Evolutionary conservation across 2,329 filamentous ascomycete species (phyloP).

Genomic region (Alternaria incomplexa): DNA sequence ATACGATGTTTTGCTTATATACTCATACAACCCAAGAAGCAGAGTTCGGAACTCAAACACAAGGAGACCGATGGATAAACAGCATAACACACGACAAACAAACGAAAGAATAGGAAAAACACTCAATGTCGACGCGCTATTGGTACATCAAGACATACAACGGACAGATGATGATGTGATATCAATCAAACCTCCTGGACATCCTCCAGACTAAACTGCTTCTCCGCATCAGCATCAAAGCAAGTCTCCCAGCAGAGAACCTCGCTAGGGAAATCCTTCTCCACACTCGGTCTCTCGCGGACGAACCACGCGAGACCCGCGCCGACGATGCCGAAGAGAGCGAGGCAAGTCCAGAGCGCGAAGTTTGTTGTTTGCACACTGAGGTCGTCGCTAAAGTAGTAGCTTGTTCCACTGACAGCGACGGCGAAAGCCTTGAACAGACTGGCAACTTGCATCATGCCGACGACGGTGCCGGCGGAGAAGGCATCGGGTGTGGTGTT

Average conservation of each 20-base stretch:
- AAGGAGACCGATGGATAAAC: background rate
- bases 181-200: slow-evolving; percentile 9
- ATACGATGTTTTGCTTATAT: background rate
- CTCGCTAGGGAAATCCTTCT: slow-evolving; percentile 52
- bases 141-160: slow-evolving; percentile 9
- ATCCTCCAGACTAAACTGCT: slow-evolving; percentile 23
- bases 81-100: background rate
- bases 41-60: background rate
- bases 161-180: background rate
- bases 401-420: slow-evolving; percentile 53
- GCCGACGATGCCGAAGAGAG: slow-evolving; percentile 50
- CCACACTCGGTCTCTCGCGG: slow-evolving; percentile 53
- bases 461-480: slow-evolving; percentile 55
- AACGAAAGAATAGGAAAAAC: background rate
- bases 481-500: slow-evolving; percentile 56
- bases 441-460: slow-evolving; percentile 55
- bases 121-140: slow-evolving; percentile 2
- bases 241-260: slow-evolving; percentile 55
- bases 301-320: slow-evolving; percentile 54
- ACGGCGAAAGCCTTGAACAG: slow-evolving; percentile 57
- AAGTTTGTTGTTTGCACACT: slow-evolving; percentile 53
- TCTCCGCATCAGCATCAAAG: slow-evolving; percentile 51
- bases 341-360: slow-evolving; percentile 53
- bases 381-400: slow-evolving; percentile 53
- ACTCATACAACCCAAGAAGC: background rate